phyloP scores from a whole-genome alignment of 306 rosid genomes.

The Mimosa bimucronata region DNA sequence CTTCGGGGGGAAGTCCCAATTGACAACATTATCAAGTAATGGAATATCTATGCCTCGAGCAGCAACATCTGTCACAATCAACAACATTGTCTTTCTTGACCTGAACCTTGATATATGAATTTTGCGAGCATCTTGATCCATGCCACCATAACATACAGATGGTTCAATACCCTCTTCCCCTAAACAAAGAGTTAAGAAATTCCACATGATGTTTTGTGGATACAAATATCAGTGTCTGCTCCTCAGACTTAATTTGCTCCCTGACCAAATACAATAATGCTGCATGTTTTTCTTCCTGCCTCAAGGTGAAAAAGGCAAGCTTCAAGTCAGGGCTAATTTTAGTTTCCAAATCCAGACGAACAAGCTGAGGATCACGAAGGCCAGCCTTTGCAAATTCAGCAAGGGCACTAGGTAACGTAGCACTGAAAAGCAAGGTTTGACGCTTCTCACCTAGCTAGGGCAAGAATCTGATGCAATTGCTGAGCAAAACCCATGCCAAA shows the following conservation, averaged over 20 bases:
- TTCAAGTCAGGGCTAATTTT: constrained; percentile 93
- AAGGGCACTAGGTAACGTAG: constrained; percentile 87
- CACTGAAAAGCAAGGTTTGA: constrained; percentile 92
- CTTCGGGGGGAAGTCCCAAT: constrained; percentile 95
- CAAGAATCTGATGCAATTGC: constrained; percentile 83
- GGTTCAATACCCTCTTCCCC: constrained; percentile 84
- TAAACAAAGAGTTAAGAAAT: constrained; percentile 73
- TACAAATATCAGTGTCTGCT: constrained; percentile 88
- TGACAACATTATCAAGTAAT: constrained; percentile 91
- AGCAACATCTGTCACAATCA: constrained; percentile 93
- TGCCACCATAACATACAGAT: constrained; percentile 91
- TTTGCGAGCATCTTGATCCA: constrained; percentile 99
- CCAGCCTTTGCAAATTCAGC: constrained; percentile 99
- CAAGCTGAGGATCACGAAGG: constrained; percentile 84
- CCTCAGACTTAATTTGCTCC: constrained; percentile 70
- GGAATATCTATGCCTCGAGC: constrained; percentile 98
- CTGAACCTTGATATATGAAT: constrained; percentile 83
- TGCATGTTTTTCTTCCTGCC: constrained; percentile 82
- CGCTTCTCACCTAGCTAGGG: constrained; percentile 82
- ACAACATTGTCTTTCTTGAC: constrained; percentile 83
- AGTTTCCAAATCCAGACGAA: constrained; percentile 85
- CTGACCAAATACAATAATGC: constrained; percentile 79
- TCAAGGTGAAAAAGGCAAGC: constrained; percentile 71
- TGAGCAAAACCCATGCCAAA: constrained; percentile 90
- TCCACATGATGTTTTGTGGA: constrained; percentile 92